Conservation (phyloP, 1,284 basidiomycete species). For the Singerocomus inundabilis region DNA sequence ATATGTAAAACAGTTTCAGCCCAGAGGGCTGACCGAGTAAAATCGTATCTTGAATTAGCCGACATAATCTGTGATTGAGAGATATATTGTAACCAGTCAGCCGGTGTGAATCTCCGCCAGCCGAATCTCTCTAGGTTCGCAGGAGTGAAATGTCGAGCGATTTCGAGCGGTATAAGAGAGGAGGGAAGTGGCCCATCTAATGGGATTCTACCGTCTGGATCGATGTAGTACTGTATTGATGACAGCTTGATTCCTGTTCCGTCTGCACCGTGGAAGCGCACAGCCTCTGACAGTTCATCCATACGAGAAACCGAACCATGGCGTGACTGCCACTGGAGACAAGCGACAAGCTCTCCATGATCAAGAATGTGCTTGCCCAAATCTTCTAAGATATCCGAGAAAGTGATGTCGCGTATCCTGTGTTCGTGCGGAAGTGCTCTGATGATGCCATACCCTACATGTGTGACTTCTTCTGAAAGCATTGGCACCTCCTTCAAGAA, state of each 20-base stretch:
- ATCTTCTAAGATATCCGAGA: constrained; percentile 81
- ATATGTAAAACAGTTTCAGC: constrained; percentile 75
- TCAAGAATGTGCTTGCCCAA: constrained; percentile 58
- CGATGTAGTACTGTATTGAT: constrained; percentile 69
- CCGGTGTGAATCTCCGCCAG: constrained; percentile 76
- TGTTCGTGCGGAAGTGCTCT: constrained; percentile 59
- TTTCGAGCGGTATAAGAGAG: constrained; percentile 66
- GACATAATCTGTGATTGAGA: constrained; percentile 45
- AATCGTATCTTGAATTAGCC: constrained; percentile 53
- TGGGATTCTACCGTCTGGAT: constrained; percentile 46
- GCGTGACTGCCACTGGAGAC: constrained; percentile 81
- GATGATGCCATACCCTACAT: constrained; percentile 61
- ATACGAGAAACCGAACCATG: constrained; percentile 46
- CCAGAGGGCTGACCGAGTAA: constrained; percentile 67
- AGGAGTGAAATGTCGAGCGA: constrained; percentile 60
- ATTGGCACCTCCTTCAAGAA: constrained; percentile 83
- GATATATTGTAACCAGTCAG: constrained; percentile 74
- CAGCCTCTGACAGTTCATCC: constrained; percentile 55
- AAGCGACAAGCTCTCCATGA: constrained; percentile 76
- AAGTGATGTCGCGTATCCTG: constrained; percentile 70
- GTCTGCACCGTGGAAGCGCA: constrained; percentile 48
- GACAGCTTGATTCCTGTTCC: constrained; percentile 44
- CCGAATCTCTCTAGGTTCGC: constrained; percentile 62
- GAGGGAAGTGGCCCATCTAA: constrained; percentile 75
- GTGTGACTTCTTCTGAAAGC: constrained; percentile 61